Conservation (phyloP, 306 rosid species). For the Vachellia pachyceras region DNA sequence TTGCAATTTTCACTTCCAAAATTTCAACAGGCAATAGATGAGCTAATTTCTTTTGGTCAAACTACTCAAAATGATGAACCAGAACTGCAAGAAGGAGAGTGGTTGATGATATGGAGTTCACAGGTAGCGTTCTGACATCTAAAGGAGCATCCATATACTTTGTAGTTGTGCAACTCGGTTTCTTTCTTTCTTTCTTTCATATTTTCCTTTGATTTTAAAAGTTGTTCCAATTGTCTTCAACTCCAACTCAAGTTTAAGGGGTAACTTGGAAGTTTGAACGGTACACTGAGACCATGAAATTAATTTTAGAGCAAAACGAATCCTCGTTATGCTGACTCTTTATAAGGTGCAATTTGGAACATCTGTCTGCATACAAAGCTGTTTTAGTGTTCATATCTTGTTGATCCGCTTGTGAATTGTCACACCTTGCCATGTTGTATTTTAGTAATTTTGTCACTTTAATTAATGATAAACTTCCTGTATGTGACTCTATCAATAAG, state of each 20-base stretch:
- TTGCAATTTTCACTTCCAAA: slow-evolving; percentile 11
- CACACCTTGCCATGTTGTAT: background rate
- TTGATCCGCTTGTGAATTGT: background rate
- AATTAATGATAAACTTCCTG: background rate
- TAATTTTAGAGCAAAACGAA: background rate
- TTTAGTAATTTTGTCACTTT: background rate
- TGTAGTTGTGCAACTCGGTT: background rate
- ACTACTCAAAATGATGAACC: slow-evolving; percentile 47
- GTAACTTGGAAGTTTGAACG: background rate
- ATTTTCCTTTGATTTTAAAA: background rate
- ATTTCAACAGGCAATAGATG: slow-evolving; percentile 74
- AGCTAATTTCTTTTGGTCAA: slow-evolving; percentile 57
- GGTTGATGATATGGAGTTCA: slow-evolving; percentile 96
- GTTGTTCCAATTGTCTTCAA: background rate
- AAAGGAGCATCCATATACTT: background rate
- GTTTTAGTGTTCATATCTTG: background rate
- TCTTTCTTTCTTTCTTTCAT: background rate
- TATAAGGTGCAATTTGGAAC: background rate
- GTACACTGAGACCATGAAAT: background rate
- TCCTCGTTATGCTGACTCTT: background rate
- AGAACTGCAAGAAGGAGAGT: slow-evolving; percentile 83
- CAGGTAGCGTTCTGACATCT: slow-evolving; percentile 62
- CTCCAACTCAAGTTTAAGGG: background rate
- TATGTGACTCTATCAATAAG: background rate
- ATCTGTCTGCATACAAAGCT: background rate